Percentiles rank a stretch among this genome's conserved stretches.
Conservation (phyloP, 805 yeast species). For the Monosporozyma servazzii region DNA sequence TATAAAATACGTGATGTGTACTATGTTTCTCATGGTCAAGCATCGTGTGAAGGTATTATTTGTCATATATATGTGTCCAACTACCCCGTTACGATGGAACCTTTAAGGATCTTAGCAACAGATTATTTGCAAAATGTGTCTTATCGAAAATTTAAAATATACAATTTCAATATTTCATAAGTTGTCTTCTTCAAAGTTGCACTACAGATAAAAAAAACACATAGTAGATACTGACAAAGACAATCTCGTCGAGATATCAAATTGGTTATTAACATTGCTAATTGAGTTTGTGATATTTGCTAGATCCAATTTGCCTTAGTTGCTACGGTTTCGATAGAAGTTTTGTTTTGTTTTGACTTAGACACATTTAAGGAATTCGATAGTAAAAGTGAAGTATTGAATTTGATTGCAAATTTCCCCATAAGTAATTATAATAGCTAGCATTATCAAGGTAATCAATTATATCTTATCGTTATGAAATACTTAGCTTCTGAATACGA, state of each 20-base stretch:
- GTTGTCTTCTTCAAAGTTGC: not conserved
- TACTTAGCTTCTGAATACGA: constrained; percentile 20
- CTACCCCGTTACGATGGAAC: not conserved
- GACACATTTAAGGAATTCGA: not conserved
- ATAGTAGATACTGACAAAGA: not conserved
- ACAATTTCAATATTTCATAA: not conserved
- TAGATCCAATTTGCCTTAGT: not conserved
- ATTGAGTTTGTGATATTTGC: not conserved
- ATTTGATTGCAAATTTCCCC: not conserved
- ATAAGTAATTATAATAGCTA: no score
- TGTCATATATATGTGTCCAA: not conserved
- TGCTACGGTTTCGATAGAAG: not conserved
- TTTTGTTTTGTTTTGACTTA: not conserved
- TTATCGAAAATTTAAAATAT: not conserved
- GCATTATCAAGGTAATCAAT: not conserved
- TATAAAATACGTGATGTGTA: not conserved
- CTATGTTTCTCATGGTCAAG: not conserved
- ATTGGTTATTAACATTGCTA: not conserved
- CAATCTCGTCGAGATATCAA: not conserved
- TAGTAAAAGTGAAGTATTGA: not conserved
- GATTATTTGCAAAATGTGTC: not conserved
- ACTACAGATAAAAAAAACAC: not conserved
- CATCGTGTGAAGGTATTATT: not conserved
- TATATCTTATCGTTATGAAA: constrained; percentile 14
- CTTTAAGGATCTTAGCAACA: not conserved